phyloP scores from a whole-genome alignment of 2,329 filamentous ascomycete species.

The Talaromyces piceae region DNA sequence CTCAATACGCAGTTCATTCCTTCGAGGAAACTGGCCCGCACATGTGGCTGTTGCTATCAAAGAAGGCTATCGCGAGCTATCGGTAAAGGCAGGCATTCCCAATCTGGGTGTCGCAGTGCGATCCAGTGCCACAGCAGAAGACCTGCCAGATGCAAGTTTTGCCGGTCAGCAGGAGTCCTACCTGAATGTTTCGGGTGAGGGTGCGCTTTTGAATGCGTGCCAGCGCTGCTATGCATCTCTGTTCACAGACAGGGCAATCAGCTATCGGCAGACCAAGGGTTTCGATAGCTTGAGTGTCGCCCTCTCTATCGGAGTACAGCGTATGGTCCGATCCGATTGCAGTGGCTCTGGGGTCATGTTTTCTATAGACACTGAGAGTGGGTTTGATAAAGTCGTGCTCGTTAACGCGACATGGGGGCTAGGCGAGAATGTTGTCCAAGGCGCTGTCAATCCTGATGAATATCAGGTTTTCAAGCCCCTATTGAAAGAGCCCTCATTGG shows the following conservation, averaged over 20 bases:
- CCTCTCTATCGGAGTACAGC: conserved; percentile 19
- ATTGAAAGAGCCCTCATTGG: conserved; percentile 16
- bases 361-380: conserved; percentile 34
- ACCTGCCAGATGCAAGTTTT: conserved; percentile 34
- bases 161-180: conserved; percentile 34
- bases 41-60: conserved; percentile 23
- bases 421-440: conserved; percentile 34
- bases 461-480: conserved; percentile 35
- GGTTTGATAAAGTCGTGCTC: conserved; percentile 33
- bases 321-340: conserved; percentile 27
- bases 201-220: conserved; percentile 27
- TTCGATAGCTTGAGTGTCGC: conserved; percentile 18
- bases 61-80: conserved; percentile 23
- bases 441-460: conserved; percentile 33
- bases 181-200: conserved; percentile 28
- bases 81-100: conserved; percentile 13
- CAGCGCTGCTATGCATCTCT: conserved; percentile 33
- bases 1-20: conserved; percentile 22
- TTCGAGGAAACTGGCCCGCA: conserved; percentile 24
- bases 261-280: conserved; percentile 21
- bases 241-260: conserved; percentile 33
- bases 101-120: conserved; percentile 31
- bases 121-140: conserved; percentile 34
- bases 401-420: conserved; percentile 35
- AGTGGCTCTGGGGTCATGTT: conserved; percentile 36